Base-by-base conservation (phyloP, 306 rosid species). In the Arachis hypogaea region DNA sequence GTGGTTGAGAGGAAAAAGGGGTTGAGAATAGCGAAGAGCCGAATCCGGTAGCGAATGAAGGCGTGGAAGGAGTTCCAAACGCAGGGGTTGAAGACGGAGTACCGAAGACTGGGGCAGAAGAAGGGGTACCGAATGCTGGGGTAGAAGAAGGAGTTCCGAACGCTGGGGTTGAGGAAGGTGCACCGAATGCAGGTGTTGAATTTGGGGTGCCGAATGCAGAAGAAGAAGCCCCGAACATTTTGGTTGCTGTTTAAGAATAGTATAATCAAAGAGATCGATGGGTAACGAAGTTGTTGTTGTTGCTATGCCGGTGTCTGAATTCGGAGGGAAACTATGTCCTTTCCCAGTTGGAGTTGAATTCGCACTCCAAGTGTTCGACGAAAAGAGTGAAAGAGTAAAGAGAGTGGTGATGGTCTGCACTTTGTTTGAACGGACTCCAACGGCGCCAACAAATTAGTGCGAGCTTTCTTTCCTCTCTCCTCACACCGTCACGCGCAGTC, bases 1-100 rank as follows among this genome's bases (percentile, higher is more conserved):
- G 88, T 1, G 38, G 86, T 70, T 87, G 92, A 38, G 89, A 65
- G 56, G 93, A 44, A 73, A 86, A 86, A 0, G 96, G 89, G 38
- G 85, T 82, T 49, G 83, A 62, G 71, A 88, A 86, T 6, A 83
- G 80, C 3, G 90, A 88, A 29, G 85, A 18, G 9, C 95, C 95
- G 69, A 84, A 86, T 11, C 93, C 88, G 9, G 86, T 11, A 63
- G 80, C 84, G 33, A 86, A 90, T 18, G 88, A 81, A 2, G 87
- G 79, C 28, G 88, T 68, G 4, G 88, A 82, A 36, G 89, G 84
- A 9, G 88, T 69, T 0, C 88, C 88, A 10, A 88, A 88, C 4
- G 81, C 84, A 0, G 92, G 84, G 0, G 85, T 82, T 0, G 94
- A 80, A 3, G 86, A 84, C 0, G 92, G 90, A 36, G 96, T 77